A percentile compares a stretch with the other conserved stretches of the same genome.
phyloP scores from a whole-genome alignment of 352 stramenopile species.

The Pythium rishiriense region DNA sequence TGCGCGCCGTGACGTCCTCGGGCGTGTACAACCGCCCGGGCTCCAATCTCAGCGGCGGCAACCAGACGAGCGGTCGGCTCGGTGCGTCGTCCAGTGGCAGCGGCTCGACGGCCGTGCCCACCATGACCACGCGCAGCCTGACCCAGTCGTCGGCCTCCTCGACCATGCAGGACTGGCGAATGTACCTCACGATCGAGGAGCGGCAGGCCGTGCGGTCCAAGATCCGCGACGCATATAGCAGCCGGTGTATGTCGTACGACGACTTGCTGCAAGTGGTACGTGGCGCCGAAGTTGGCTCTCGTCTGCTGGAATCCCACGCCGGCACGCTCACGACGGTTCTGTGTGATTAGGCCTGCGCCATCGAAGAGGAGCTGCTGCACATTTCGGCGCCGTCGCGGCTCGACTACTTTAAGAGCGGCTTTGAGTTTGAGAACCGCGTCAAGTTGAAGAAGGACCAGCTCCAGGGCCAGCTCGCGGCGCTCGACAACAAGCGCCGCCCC shows the following conservation, averaged over 20 bases:
- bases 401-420: conserved; percentile 91
- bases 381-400: conserved; percentile 86
- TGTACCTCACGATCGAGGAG: conserved; percentile 91
- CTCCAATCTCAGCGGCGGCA: conserved; percentile 11
- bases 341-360: conserved; percentile 69
- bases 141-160: conserved; percentile 42
- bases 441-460: conserved; percentile 90
- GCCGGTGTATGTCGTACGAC: conserved; percentile 82
- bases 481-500: conserved; percentile 75
- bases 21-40: conserved; percentile 76
- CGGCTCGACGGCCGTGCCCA: conserved; percentile 24
- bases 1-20: conserved; percentile 81
- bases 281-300: not conserved
- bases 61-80: not conserved
- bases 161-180: conserved; percentile 87
- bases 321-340: not conserved
- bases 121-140: conserved; percentile 48
- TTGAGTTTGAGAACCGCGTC: conserved; percentile 90
- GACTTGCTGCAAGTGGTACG: conserved; percentile 88
- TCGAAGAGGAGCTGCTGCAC: conserved; percentile 88
- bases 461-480: conserved; percentile 76
- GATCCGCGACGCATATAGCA: conserved; percentile 86
- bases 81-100: conserved; percentile 22
- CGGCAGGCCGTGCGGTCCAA: conserved; percentile 85
- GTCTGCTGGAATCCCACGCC: not conserved